Evolutionary conservation across 495 filamentous ascomycete genomes (phyloP).

Genomic region (Pseudoneurospora amorphoporcata): DNA sequence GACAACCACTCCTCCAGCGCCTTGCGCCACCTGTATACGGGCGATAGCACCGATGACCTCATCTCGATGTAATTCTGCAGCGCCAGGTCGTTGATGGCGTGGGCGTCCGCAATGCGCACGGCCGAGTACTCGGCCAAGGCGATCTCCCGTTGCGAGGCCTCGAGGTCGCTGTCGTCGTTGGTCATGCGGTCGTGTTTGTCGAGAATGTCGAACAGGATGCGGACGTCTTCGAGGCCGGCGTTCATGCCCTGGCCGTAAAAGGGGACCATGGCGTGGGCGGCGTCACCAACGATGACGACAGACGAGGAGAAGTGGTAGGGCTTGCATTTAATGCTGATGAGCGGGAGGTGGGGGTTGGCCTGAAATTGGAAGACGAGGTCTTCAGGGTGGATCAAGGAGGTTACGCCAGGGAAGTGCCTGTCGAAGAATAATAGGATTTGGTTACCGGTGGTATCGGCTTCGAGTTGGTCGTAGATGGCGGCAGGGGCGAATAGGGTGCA

Average conservation of each 20-base stretch:
- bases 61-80: constrained; percentile 90
- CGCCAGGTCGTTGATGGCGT: constrained; percentile 88
- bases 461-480: constrained; percentile 45
- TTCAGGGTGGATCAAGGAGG: constrained; percentile 59
- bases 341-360: constrained; percentile 74
- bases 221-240: constrained; percentile 73
- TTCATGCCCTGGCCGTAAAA: constrained; percentile 92
- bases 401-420: constrained; percentile 73
- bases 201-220: constrained; percentile 65
- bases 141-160: constrained; percentile 29
- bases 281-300: constrained; percentile 84
- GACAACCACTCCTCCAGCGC: constrained; percentile 74
- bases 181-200: constrained; percentile 44
- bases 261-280: constrained; percentile 94
- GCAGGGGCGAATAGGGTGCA: constrained; percentile 85
- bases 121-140: constrained; percentile 68
- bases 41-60: constrained; percentile 68
- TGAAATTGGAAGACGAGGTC: constrained; percentile 63
- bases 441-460: constrained; percentile 34
- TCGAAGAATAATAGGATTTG: constrained; percentile 64
- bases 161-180: constrained; percentile 17
- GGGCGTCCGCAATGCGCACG: constrained; percentile 63
- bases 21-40: constrained; percentile 69
- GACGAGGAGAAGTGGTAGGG: constrained; percentile 73
- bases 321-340: constrained; percentile 84